Evolutionary conservation across 2,329 filamentous ascomycete species (phyloP).

Genomic region (Microcera coccophila): DNA sequence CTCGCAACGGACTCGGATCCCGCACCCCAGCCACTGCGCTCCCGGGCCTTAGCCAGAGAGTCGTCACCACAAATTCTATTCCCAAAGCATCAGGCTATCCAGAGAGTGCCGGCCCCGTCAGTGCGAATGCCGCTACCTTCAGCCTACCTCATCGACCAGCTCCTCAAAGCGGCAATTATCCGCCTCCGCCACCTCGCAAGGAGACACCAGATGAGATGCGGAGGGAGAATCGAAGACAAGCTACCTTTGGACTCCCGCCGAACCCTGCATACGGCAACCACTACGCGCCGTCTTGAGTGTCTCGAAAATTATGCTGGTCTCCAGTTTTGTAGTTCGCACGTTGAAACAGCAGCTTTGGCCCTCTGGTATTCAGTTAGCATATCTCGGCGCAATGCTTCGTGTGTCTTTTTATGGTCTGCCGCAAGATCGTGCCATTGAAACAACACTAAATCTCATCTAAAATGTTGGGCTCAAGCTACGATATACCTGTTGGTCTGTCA

Average conservation of each 20-base stretch:
- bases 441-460: background rate
- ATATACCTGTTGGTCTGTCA: no score
- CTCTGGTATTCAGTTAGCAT: slow-evolving; percentile 30
- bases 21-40: slow-evolving; percentile 42
- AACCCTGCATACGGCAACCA: slow-evolving; percentile 38
- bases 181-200: slow-evolving; percentile 58
- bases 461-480: no score
- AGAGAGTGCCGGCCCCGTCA: slow-evolving; percentile 38
- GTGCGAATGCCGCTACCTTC: slow-evolving; percentile 50
- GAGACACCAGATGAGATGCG: slow-evolving; percentile 52
- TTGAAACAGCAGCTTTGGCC: slow-evolving; percentile 15
- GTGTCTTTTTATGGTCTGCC: slow-evolving; percentile 17
- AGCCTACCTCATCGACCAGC: slow-evolving; percentile 62
- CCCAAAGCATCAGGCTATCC: slow-evolving; percentile 43
- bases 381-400: slow-evolving; percentile 31
- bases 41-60: slow-evolving; percentile 52
- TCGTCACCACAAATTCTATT: slow-evolving; percentile 50
- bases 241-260: slow-evolving; percentile 48
- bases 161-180: slow-evolving; percentile 55
- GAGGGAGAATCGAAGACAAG: slow-evolving; percentile 51
- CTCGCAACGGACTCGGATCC: slow-evolving; percentile 45
- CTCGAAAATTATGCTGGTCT: slow-evolving; percentile 16
- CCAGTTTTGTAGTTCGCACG: slow-evolving; percentile 8
- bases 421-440: no score
- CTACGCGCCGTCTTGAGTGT: slow-evolving; percentile 14